Evolutionary conservation across 1,284 basidiomycete species (phyloP).

Genomic region (Trametes sp.): DNA sequence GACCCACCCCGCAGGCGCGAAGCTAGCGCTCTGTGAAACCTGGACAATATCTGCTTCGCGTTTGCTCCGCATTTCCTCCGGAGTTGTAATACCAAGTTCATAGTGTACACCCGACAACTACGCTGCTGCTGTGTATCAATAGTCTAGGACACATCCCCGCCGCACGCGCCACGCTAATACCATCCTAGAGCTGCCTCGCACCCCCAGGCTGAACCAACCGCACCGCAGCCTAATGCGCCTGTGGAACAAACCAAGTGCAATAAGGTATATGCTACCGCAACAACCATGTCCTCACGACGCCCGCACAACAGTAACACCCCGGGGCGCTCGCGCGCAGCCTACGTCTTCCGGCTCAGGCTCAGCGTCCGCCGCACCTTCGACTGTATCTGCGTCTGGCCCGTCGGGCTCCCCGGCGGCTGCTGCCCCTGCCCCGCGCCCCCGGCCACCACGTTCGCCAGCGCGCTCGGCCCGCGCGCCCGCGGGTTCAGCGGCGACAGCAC

Average conservation of each 20-base stretch:
- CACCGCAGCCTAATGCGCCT: no score
- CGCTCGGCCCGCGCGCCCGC: conserved; percentile 60
- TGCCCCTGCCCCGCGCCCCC: conserved; percentile 19
- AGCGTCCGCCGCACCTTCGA: conserved; percentile 58
- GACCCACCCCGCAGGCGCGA: neutral
- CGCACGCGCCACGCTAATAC: conserved; percentile 19
- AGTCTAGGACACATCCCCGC: conserved; percentile 14
- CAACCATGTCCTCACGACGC: neutral
- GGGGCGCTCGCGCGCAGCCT: neutral
- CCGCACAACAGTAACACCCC: neutral
- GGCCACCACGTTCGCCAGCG: conserved; percentile 45
- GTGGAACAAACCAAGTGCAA: no score
- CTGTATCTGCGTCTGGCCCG: conserved; percentile 48
- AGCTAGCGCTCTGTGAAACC: neutral
- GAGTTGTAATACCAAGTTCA: conserved; percentile 17
- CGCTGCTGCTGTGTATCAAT: conserved; percentile 27
- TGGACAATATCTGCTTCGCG: neutral
- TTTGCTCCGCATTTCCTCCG: neutral
- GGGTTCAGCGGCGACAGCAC: conserved; percentile 79
- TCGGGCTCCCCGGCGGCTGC: conserved; percentile 39
- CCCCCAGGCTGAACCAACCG: no score
- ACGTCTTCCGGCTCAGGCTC: conserved; percentile 53
- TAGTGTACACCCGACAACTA: conserved; percentile 20
- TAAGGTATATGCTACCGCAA: no score
- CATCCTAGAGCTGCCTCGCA: neutral